Base-by-base conservation (phyloP, 805 yeast species). In the Wickerhamomyces alni region DNA sequence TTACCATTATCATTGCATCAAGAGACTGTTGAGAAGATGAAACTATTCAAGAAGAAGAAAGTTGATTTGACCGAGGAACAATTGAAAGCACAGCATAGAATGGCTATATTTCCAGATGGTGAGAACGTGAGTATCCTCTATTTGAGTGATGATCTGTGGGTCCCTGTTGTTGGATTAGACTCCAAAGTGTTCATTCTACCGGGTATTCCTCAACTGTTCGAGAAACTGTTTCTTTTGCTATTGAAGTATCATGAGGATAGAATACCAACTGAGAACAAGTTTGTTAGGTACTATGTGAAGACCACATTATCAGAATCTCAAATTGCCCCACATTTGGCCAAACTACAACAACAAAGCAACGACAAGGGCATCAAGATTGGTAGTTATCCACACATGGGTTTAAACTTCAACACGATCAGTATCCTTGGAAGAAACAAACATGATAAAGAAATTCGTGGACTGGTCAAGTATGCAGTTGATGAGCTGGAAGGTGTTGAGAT, bases 161-260 rank as follows among this genome's bases (percentile, higher is more conserved):
- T 87, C 3, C 96, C 96, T 0, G 70, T 87, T 5, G 88, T 86
- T 2, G 75, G 77, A 0, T 64, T 87, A n/a, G 67, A 79, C 35
- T 53, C 72, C 27, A 75, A 78, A 48, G 77, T 87, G 1, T 81
- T 75, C 52, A 74, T 88, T 12, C 67, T 87, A 33, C 96, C 96
- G 0, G 96, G 96, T 0, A 80, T 88, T 9, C 95, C 96, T 0
- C 78, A 75, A 45, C 62, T 87, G 24, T 88, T 85, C 59, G 72
- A 70, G 41, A 61, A 59, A 35, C 62, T 87, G 44, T 54, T 86
- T 12, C 57, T 72, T 69, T 2, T 58, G 69, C 55, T 59, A 66
- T 41, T 68, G 42, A 50, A 55, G 5, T 55, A 69, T 11, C 62
- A 75, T 40, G 61, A 71, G 15, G 55, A 66, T 1, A 55, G 63